Evolutionary conservation across 805 yeast genomes (phyloP).

Genomic region (Ogataea angusta): DNA sequence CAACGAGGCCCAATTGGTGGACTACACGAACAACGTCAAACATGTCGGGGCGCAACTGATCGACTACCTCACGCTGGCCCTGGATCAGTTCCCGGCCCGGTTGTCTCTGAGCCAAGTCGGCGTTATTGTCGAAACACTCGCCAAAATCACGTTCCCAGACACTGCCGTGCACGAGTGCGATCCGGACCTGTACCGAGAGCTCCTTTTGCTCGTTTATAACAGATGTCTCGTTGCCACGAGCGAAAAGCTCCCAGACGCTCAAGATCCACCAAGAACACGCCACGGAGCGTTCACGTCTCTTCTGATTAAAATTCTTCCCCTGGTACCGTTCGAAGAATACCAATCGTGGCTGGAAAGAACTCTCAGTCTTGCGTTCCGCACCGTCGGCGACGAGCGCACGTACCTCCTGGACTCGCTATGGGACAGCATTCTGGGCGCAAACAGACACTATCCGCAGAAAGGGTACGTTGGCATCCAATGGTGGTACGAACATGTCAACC

Average conservation of each 20-base stretch:
- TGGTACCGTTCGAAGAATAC: slow-evolving; percentile 42
- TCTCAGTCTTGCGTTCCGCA: slow-evolving; percentile 34
- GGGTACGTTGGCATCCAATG: slow-evolving; percentile 53
- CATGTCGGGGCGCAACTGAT: slow-evolving; percentile 22
- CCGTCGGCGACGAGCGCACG: slow-evolving; percentile 32
- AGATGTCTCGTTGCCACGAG: slow-evolving; percentile 32
- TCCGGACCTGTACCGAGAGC: slow-evolving; percentile 29
- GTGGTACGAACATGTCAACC: slow-evolving; percentile 52
- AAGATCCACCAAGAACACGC: slow-evolving; percentile 23
- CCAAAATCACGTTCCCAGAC: slow-evolving; percentile 41
- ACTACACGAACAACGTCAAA: slow-evolving; percentile 12
- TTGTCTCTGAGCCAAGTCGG: slow-evolving; percentile 54
- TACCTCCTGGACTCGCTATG: slow-evolving; percentile 44
- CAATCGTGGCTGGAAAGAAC: slow-evolving; percentile 46
- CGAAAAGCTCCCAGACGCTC: slow-evolving; percentile 12
- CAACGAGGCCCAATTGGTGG: slow-evolving; percentile 15
- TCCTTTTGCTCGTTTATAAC: slow-evolving; percentile 41
- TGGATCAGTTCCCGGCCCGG: slow-evolving; percentile 53
- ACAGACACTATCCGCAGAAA: slow-evolving; percentile 55
- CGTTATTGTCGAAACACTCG: slow-evolving; percentile 55
- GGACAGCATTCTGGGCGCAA: slow-evolving; percentile 46
- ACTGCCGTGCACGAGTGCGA: slow-evolving; percentile 31
- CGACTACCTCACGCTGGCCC: slow-evolving; percentile 44
- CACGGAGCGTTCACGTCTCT: slow-evolving; percentile 49
- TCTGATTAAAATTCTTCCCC: slow-evolving; percentile 51